Percentiles rank a stretch among this genome's conserved stretches.
These are phyloP conservation scores for Trifolium fragiferum DNA, from an alignment of 306 rosid species.

Conservation along the genomic window DNA sequence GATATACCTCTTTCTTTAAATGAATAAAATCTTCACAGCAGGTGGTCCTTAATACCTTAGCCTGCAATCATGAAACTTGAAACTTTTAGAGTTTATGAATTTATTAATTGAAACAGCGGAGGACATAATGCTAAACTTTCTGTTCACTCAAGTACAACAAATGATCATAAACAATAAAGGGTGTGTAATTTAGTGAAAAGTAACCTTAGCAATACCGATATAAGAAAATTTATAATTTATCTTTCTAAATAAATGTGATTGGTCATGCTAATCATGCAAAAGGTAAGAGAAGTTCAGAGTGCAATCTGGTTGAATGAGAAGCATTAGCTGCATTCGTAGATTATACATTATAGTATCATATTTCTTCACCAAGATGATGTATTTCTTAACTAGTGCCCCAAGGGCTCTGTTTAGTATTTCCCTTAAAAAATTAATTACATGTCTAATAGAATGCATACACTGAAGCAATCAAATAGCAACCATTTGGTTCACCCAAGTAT, in stretches of 20 bases:
- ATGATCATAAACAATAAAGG: slow-evolving; percentile 31
- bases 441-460: neutral
- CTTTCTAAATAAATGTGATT: slow-evolving; percentile 8
- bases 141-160: slow-evolving; percentile 20
- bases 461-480: neutral
- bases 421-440: neutral
- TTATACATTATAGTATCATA: neutral
- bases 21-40: slow-evolving; percentile 64
- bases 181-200: neutral
- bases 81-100: slow-evolving; percentile 39
- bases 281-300: slow-evolving; percentile 16
- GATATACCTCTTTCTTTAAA: slow-evolving; percentile 53
- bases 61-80: slow-evolving; percentile 60
- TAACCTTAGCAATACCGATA: slow-evolving; percentile 14
- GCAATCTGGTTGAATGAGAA: slow-evolving; percentile 22
- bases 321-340: slow-evolving; percentile 17
- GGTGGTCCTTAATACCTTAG: slow-evolving; percentile 55
- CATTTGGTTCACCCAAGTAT: slow-evolving; percentile 5
- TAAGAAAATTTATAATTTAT: slow-evolving; percentile 21
- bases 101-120: slow-evolving; percentile 30
- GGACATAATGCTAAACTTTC: slow-evolving; percentile 1
- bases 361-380: slow-evolving; percentile 5
- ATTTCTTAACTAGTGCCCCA: too few species aligned
- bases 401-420: too few species aligned
- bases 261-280: slow-evolving; percentile 10